Conservation (phyloP, 2,329 filamentous ascomycete species). For the Acrodontium crateriforme region DNA sequence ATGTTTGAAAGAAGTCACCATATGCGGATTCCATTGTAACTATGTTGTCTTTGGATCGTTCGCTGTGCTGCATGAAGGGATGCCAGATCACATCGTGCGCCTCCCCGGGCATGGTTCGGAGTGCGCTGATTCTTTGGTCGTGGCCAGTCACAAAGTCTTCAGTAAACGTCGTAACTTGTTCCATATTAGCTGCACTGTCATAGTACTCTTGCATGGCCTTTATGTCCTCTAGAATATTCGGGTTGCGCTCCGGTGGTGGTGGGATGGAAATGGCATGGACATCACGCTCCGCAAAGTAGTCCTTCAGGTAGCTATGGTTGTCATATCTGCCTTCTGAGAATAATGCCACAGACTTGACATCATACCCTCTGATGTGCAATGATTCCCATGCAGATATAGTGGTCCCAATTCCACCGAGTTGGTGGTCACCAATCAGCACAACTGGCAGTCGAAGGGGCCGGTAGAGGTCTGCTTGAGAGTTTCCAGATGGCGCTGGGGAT, state of each 20-base stretch:
- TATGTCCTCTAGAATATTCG: slow-evolving; percentile 34
- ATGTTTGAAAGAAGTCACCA: slow-evolving; percentile 63
- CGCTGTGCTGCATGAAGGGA: slow-evolving; percentile 69
- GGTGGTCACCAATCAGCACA: slow-evolving; percentile 60
- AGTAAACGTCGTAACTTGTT: slow-evolving; percentile 33
- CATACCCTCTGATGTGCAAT: slow-evolving; percentile 62
- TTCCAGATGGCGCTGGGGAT: slow-evolving; percentile 63
- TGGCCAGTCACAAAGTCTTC: slow-evolving; percentile 41
- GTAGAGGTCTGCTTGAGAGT: slow-evolving; percentile 65
- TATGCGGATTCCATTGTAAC: slow-evolving; percentile 67
- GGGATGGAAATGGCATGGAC: slow-evolving; percentile 45
- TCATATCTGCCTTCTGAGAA: slow-evolving; percentile 53
- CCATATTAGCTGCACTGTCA: slow-evolving; percentile 27
- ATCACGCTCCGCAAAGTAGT: slow-evolving; percentile 50
- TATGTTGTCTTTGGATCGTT: slow-evolving; percentile 48
- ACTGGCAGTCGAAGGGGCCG: slow-evolving; percentile 58
- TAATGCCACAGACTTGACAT: slow-evolving; percentile 55
- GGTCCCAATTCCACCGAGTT: slow-evolving; percentile 65
- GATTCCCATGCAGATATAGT: slow-evolving; percentile 74
- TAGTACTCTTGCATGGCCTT: slow-evolving; percentile 54
- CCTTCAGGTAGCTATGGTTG: slow-evolving; percentile 52
- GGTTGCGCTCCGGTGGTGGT: slow-evolving; percentile 40
- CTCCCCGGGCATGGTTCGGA: slow-evolving; percentile 47
- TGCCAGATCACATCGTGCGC: slow-evolving; percentile 65
- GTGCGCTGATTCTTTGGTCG: slow-evolving; percentile 38